phyloP scores from a whole-genome alignment of 257 asterid genomes.

The Fraxinus pennsylvanica region DNA sequence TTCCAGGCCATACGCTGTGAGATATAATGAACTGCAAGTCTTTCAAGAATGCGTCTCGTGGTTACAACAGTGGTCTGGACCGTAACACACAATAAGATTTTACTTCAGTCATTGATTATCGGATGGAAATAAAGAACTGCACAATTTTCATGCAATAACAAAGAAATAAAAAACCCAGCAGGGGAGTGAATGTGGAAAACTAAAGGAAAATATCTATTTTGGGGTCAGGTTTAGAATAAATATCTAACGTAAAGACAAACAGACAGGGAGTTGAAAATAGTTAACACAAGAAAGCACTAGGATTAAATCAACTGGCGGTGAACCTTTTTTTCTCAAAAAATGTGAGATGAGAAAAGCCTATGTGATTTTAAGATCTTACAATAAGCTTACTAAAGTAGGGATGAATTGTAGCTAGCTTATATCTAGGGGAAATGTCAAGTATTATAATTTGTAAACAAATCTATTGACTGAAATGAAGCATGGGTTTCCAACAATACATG shows the following conservation, averaged over 20 bases:
- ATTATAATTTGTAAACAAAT: background rate
- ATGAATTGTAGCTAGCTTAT: background rate
- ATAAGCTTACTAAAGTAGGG: background rate
- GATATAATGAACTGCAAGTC: slow-evolving; percentile 75
- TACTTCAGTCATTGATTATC: background rate
- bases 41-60: slow-evolving; percentile 78
- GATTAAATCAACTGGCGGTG: background rate
- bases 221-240: background rate
- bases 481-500: background rate
- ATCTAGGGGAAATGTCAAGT: background rate
- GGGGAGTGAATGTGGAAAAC: background rate
- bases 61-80: slow-evolving; percentile 74
- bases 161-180: background rate
- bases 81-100: slow-evolving; percentile 11
- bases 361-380: background rate
- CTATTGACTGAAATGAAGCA: background rate
- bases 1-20: slow-evolving; percentile 95
- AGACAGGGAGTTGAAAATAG: background rate
- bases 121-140: slow-evolving; percentile 7
- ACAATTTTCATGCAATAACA: background rate
- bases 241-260: background rate
- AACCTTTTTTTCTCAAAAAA: background rate
- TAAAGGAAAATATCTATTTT: background rate
- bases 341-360: background rate
- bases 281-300: background rate